These are phyloP conservation scores for Areca catechu DNA, from an alignment of 176 grass and related monocot genomes.

Conservation along the genomic window DNA sequence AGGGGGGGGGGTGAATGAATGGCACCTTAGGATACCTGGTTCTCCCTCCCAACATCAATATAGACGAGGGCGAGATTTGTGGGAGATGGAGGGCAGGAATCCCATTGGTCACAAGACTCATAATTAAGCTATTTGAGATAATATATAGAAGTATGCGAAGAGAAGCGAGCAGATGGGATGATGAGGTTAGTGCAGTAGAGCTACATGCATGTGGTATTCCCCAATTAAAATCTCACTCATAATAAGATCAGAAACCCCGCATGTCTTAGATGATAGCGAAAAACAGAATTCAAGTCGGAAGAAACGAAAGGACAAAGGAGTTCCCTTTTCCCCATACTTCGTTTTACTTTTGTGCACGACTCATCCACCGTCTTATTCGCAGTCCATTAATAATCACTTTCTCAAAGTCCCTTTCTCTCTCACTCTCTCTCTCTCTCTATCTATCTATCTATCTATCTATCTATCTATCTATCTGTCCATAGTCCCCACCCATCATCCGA, in stretches of 20 bases:
- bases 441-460: conserved; percentile 14
- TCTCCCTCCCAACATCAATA: conserved; percentile 1
- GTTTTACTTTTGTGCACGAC: conserved; percentile 20
- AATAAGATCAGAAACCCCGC: not conserved
- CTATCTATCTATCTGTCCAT: conserved; percentile 27
- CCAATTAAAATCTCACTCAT: conserved; percentile 1
- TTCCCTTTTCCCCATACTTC: not conserved
- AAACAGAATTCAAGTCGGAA: conserved; percentile 6
- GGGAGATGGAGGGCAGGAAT: conserved; percentile 16
- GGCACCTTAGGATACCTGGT: no score
- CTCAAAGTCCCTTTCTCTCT: conserved; percentile 8
- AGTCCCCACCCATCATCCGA: conserved; percentile 28
- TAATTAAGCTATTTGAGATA: conserved; percentile 13
- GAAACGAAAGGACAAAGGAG: not conserved
- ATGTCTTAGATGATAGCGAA: conserved; percentile 9
- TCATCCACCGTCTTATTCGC: conserved; percentile 27
- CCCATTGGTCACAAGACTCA: conserved; percentile 25
- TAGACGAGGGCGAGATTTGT: conserved; percentile 26
- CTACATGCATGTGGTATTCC: conserved; percentile 8
- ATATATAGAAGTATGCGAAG: conserved; percentile 2
- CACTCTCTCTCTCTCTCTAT: conserved; percentile 9
- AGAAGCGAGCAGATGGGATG: not conserved
- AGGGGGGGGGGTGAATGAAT: no score
- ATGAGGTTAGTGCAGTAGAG: not conserved
- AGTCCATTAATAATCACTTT: conserved; percentile 29